Evolutionary conservation across 1,284 basidiomycete genomes (phyloP), one percentile per base, ranked within the genome.

Genomic region (Ceratobasidium sp.): DNA sequence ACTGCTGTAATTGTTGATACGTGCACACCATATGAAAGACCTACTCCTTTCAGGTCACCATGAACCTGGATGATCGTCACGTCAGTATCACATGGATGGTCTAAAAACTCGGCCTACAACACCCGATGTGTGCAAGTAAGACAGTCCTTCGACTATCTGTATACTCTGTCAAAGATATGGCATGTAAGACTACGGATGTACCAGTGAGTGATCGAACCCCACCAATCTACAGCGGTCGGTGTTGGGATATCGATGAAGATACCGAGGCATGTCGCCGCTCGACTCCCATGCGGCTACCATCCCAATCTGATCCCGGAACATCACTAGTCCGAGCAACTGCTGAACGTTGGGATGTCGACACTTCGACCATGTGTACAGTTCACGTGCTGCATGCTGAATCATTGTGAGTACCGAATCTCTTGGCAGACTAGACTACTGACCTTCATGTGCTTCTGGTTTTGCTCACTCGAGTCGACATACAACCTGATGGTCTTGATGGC

Each of bases 31-130:
- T 2, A 9, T 23, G 1, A 1, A 33, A 39, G n/a, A 63, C 71
- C 20, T n/a, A 73, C 71, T 0, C 20, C 71, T 46, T 73, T 73
- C 5, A 73, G 46, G 44, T 73, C 71, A n/a, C 71, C 71, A 51
- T 73, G 71, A 49, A 73, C 44, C 71, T 73, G 20, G 12, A 0
- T 6, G 28, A 1, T 13, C 39, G 15, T 10, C 9, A 49, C 6
- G 0, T 55, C 13, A 23, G 10, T n/a, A 4, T 33, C 33, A 33
- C 33, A 2, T n/a, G n/a, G n/a, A n/a, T n/a, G n/a, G n/a, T n/a
- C n/a, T n/a, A n/a, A n/a, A n/a, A n/a, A n/a, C n/a, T 10, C 28
- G 23, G 7, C 67, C 55, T 10, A 53, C 51, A 0, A 55, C 23
- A 13, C 33, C 23, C 1, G 15, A 10, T 2, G 3, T 5, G 28